Conservation (phyloP, 2,329 filamentous ascomycete genomes). For the Hymenoscyphus linearis region DNA sequence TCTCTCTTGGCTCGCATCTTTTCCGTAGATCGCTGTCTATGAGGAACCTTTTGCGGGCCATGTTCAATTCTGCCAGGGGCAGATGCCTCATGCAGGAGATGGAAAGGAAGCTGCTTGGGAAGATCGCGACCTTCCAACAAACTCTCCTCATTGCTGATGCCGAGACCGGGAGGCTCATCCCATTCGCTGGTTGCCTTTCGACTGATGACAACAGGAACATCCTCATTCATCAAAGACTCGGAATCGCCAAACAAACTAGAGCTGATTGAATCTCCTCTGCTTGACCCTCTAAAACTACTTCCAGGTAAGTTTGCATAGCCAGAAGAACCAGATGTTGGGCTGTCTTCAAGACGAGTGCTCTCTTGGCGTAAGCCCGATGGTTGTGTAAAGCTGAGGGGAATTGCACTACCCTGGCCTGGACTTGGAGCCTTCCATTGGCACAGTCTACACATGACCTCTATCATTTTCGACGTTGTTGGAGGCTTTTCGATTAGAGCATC, state of each 20-base stretch:
- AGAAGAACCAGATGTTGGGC: conserved; percentile 63
- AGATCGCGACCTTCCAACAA: conserved; percentile 32
- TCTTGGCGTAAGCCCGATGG: conserved; percentile 62
- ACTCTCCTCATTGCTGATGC: conserved; percentile 60
- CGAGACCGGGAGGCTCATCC: conserved; percentile 72
- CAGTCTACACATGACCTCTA: conserved; percentile 77
- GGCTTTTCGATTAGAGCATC: conserved; percentile 95
- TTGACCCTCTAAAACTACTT: conserved; percentile 72
- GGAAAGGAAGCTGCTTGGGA: conserved; percentile 42
- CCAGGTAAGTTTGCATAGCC: conserved; percentile 70
- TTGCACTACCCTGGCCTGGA: conserved; percentile 39
- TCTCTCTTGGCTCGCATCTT: conserved; percentile 70
- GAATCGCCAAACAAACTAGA: conserved; percentile 85
- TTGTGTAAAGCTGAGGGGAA: conserved; percentile 51
- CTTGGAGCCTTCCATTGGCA: conserved; percentile 89
- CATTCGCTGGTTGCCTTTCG: conserved; percentile 72
- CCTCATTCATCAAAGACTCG: conserved; percentile 72
- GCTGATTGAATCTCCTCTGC: conserved; percentile 81
- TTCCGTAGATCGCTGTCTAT: conserved; percentile 63
- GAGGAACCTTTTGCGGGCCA: conserved; percentile 30
- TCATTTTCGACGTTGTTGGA: conserved; percentile 85
- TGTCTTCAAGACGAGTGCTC: conserved; percentile 64
- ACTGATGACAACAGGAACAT: conserved; percentile 69
- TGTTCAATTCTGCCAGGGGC: conserved; percentile 57
- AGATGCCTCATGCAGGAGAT: conserved; percentile 55